phyloP scores from a whole-genome alignment of 768 basidiomycete species.

The Dacryopinax spathularia region DNA sequence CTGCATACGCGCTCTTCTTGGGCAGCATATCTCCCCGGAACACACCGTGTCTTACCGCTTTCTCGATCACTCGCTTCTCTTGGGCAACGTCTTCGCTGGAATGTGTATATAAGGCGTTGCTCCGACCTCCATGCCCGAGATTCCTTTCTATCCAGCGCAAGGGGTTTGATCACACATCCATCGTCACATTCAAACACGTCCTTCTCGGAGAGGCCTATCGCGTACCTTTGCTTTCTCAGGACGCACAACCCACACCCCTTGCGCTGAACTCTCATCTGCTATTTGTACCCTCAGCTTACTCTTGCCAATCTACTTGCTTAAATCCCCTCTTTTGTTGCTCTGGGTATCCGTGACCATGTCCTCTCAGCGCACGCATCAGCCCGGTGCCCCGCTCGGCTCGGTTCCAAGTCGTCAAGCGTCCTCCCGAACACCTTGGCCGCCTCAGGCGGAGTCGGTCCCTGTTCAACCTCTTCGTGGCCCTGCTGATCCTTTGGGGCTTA shows the following conservation, averaged over 20 bases:
- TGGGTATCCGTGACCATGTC: not conserved
- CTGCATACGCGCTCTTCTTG: not conserved
- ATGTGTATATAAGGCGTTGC: not conserved
- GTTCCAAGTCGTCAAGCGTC: not conserved
- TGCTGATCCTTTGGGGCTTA: not conserved
- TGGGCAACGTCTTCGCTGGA: not conserved
- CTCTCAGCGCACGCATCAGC: not conserved
- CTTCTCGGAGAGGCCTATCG: too few relatives aligned
- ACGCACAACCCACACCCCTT: not conserved
- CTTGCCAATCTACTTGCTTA: conserved; percentile 1
- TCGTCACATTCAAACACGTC: not conserved
- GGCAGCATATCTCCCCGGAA: not conserved
- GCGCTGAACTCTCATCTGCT: not conserved
- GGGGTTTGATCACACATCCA: not conserved
- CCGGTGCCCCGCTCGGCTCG: not conserved
- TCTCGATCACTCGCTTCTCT: not conserved
- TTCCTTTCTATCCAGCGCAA: not conserved
- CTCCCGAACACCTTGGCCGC: not conserved
- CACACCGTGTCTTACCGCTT: not conserved
- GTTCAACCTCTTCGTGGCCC: too few relatives aligned
- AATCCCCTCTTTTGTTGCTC: not conserved
- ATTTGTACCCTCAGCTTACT: not conserved
- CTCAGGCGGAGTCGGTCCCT: not conserved
- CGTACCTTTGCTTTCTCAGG: too few relatives aligned
- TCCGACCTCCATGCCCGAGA: not conserved